Evolutionary conservation across 2,329 filamentous ascomycete species (phyloP), one percentile per base, ranked within the genome.

Genomic region (Trichoderma brevicompactum): DNA sequence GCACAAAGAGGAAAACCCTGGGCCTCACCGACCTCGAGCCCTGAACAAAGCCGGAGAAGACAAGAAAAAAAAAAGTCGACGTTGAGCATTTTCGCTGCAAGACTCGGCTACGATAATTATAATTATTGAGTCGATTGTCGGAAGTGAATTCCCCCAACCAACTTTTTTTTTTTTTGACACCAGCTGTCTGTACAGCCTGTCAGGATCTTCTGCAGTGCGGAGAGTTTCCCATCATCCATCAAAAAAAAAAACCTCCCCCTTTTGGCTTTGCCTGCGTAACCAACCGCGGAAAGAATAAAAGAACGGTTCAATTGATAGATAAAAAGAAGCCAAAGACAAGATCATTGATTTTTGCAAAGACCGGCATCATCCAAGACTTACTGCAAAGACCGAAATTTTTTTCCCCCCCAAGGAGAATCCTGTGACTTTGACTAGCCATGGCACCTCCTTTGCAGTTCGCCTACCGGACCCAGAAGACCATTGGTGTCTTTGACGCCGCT

Each of bases 351-450:
- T 50, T 60, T 58, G 53, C 53, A 58, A 52, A 38, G 41, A 50
- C 44, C 56, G 50, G 64, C 64, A 62, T 43, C 56, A 64, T 15
- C 53, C 65, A 64, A 64, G 64, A 56, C 41, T 52, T 52, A 65
- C 53, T 66, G 61, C 65, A 56, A 54, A 23, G 38, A 28, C 55
- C 6, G 8, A 17, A 40, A 41, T 36, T 68, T 70, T 69, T 54
- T 19, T n/a, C n/a, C 23, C 23, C 3, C 9, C 12, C 38, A 55
- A 15, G 36, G 72, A 75, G 75, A 54, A 75, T 68, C 69, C 89
- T 91, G 91, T 92, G 90, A 85, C 90, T 93, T 93, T 92, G 77
- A 89, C 87, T 93, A 93, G 91, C 89, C 87, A 97, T 97, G 93
- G 91, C 92, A 79, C 89, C 85, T 84, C 89, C 92, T 76, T 90